Conservation (phyloP, 768 basidiomycete species). For the Exidia glandulosa region DNA sequence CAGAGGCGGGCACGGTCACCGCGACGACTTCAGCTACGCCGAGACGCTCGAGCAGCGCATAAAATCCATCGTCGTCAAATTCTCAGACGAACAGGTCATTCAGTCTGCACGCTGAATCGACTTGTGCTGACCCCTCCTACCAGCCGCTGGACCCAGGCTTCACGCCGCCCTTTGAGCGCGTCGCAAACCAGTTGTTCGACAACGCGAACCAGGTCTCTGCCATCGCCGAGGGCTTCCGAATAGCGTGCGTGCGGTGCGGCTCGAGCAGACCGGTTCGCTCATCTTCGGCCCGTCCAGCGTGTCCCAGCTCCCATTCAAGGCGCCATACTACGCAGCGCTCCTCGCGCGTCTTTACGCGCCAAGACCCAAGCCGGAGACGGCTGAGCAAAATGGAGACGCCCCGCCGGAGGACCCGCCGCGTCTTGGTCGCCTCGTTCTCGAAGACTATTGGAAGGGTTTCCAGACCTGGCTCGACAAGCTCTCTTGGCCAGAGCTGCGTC, state of each 20-base stretch:
- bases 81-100: constrained; percentile 64
- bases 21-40: neutral
- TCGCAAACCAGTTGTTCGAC: constrained; percentile 57
- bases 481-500: constrained; percentile 81
- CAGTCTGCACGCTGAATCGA: too few relatives aligned
- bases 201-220: constrained; percentile 47
- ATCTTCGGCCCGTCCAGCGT: constrained; percentile 36
- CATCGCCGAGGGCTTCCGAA: constrained; percentile 63
- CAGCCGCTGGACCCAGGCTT: constrained; percentile 4
- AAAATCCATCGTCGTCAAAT: constrained; percentile 52
- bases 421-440: constrained; percentile 61
- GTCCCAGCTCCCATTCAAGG: constrained; percentile 90
- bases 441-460: constrained; percentile 88
- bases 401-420: constrained; percentile 27
- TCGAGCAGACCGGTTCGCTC: constrained; percentile 1
- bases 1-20: constrained; percentile 50
- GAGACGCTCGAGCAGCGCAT: constrained; percentile 65
- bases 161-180: constrained; percentile 28
- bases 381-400: constrained; percentile 22
- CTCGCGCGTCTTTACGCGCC: constrained; percentile 44
- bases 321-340: constrained; percentile 77
- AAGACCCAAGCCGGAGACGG: constrained; percentile 31
- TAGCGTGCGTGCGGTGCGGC: constrained; percentile 37
- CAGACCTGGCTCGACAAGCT: constrained; percentile 80
- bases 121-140: neutral